Evolutionary conservation across 768 basidiomycete species (phyloP), one percentile per base, ranked within the genome.

Genomic region (Sistotremastrum niveocremeum): DNA sequence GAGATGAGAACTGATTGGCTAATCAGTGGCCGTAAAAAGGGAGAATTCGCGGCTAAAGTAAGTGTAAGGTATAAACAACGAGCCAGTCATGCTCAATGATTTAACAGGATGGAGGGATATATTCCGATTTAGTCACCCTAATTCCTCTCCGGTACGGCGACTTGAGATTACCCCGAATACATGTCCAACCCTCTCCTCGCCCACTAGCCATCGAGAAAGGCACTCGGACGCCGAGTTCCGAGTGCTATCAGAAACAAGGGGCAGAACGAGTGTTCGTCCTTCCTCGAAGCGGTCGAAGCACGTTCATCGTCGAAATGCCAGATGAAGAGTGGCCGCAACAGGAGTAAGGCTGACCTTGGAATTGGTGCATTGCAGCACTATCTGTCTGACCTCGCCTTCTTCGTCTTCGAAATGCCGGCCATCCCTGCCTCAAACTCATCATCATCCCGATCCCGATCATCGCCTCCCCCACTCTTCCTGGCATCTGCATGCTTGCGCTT

Each of bases 361-460:
- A 20, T 20, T 20, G 20, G 20, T 20, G 42, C 34, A 32, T 10
- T 45, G 20, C 29, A 37, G 29, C 33, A 7, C 39, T 41, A 51
- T 48, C 42, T 45, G 30, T 45, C 37, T 41, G 41, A 50, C 32
- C 49, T 49, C 42, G 49, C 61, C 41, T 72, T 81, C 65, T 75
- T 79, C 47, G 66, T 65, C 38, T 56, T 64, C 10, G 88, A 86
- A 20, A 20, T 20, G 20, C 20, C 20, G 20, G 20, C 20, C 75
- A 94, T 79, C 2, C 90, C 93, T 39, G 86, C 90, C 63, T 97
- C 85, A 6, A 88, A 77, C 12, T 80, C 70, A 65, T 97, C 94
- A 57, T 99, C 94, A 53, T 97, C 94, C 49, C 90, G 69, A 64
- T 95, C 93, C 57, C 74, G 72, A 45, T 88, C 83, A 56, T 90